phyloP scores from a whole-genome alignment of 2,329 filamentous ascomycete species.

The Neonectria hederae region DNA sequence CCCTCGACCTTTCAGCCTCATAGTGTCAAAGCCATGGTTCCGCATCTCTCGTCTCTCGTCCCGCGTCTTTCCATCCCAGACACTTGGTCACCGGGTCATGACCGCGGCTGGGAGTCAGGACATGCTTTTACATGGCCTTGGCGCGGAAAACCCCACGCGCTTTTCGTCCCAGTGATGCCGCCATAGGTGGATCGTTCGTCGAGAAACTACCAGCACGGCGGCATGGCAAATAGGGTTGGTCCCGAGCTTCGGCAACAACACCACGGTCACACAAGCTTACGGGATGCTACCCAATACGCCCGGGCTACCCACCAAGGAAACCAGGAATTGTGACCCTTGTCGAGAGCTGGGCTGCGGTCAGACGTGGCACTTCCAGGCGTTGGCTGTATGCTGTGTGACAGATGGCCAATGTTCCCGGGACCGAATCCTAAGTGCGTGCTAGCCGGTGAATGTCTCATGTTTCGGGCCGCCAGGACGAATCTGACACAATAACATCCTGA shows the following conservation, averaged over 20 bases:
- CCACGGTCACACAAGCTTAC: slow-evolving; percentile 32
- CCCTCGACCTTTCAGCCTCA: slow-evolving; percentile 39
- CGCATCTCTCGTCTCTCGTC: neutral
- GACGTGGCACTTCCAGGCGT: slow-evolving; percentile 19
- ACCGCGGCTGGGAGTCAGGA: slow-evolving; percentile 2
- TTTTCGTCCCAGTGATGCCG: slow-evolving; percentile 8
- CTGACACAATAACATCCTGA: slow-evolving; percentile 18
- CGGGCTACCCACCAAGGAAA: slow-evolving; percentile 23
- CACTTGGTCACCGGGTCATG: slow-evolving; percentile 17
- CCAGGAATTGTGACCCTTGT: slow-evolving; percentile 24
- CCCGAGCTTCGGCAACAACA: slow-evolving; percentile 33
- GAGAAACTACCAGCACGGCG: slow-evolving; percentile 21
- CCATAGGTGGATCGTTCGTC: slow-evolving; percentile 11
- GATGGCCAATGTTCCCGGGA: slow-evolving; percentile 4
- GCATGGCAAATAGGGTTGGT: slow-evolving; percentile 39
- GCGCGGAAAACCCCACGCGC: slow-evolving; percentile 20
- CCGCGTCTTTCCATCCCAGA: slow-evolving; percentile 4
- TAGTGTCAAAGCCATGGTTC: slow-evolving; percentile 9
- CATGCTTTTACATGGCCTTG: slow-evolving; percentile 11
- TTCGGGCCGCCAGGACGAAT: slow-evolving; percentile 19
- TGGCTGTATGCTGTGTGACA: neutral
- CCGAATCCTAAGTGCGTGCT: slow-evolving; percentile 1
- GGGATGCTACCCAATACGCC: slow-evolving; percentile 31
- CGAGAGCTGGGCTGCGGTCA: slow-evolving; percentile 15
- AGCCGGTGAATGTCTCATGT: slow-evolving; percentile 12